A percentile compares a stretch with the other conserved stretches of the same genome.
Evolutionary conservation across 495 filamentous ascomycete genomes (phyloP).

Genomic region (Annulohypoxylon nitens): DNA sequence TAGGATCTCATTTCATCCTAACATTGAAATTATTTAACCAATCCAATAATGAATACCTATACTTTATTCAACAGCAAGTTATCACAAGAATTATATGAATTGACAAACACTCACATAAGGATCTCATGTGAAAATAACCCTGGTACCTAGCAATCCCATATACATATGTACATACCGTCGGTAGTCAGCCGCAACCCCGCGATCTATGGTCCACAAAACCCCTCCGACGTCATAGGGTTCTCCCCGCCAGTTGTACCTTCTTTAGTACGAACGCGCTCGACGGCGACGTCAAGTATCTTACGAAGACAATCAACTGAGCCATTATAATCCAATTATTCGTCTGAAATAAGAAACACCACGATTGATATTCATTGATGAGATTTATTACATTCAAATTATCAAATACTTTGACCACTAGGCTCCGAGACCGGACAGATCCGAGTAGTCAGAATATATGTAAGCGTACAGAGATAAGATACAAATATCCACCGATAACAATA

Average conservation of each 20-base stretch:
- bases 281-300: not conserved
- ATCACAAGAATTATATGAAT: not conserved
- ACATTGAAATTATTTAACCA: not conserved
- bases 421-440: conserved; percentile 6
- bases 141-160: not conserved
- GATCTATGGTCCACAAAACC: not conserved
- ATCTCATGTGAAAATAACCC: not conserved
- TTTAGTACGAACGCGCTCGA: not conserved
- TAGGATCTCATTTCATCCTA: not conserved
- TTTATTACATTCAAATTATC: not conserved
- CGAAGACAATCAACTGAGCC: not conserved
- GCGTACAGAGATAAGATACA: not conserved
- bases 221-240: conserved; percentile 6
- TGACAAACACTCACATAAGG: not conserved
- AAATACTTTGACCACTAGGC: not conserved
- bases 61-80: not conserved
- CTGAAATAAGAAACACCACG: not conserved
- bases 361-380: not conserved
- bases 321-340: not conserved
- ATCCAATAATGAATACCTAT: not conserved
- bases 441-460: not conserved
- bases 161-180: not conserved
- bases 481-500: too few relatives aligned
- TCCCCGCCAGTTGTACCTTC: not conserved
- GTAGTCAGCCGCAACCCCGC: conserved; percentile 12